Evolutionary conservation across 106 monocot genomes (phyloP), one percentile per base, ranked within the genome.

Genomic region (Amphibolis antarctica): DNA sequence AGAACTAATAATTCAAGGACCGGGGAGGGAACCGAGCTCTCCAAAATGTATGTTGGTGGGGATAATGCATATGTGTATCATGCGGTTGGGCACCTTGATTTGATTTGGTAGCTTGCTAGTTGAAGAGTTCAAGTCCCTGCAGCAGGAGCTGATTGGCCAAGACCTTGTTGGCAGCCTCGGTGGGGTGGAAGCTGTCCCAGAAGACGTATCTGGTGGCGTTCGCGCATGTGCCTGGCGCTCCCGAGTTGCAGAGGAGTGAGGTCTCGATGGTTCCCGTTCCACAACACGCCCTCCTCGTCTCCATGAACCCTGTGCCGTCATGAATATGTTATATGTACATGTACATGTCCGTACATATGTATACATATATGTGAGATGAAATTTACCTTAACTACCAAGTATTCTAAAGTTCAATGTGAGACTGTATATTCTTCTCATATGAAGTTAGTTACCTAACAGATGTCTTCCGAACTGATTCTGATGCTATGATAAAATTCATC

Each of bases 151-250:
- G 66, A 47, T 82, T 69, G 10, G 94, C 80, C 0, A 94, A n/a
- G 1, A 89, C 77, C 58, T 79, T 69, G 69, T 94, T 94, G 9
- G 94, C 94, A 1, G 89, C 66, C 50, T 94, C 83, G 0, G 94
- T 67, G 3, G 94, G 94, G 45, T 94, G 94, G 17, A 94, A 86
- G 20, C 79, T 76, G 31, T 89, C 94, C 83, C 83, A 94, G 63
- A 89, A 94, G 55, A 94, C 93, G 43, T 94, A 89, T 0, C 64
- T 61, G 0, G 79, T 89, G 0, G 93, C 93, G 52, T 94, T 89
- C 3, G 56, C 4, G 65, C 93, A 94, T 5, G 89, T 94, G 29
- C 93, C 93, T 9, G 76, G 42, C 10, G 83, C 83, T 18, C 86
- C 79, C 1, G 76, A 74, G 28, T 94, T 94, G 81, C 93, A 94